Evolutionary conservation across 108 stramenopile genomes (phyloP).

Genomic region (Pelagomonas calceolata): DNA sequence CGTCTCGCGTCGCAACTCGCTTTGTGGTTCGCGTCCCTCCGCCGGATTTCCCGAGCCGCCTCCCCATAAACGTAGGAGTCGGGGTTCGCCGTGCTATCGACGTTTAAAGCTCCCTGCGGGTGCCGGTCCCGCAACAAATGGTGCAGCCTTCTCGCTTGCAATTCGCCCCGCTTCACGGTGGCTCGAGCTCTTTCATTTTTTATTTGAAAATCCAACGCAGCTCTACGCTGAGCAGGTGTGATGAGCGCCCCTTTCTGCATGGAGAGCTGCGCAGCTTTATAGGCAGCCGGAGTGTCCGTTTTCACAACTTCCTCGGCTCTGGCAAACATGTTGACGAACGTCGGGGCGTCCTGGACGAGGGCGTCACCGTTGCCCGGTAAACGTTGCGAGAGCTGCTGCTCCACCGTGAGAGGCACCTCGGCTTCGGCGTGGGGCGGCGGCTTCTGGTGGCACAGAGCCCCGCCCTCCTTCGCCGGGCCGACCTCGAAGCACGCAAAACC

Average conservation of each 20-base stretch:
- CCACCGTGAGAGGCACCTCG: not conserved
- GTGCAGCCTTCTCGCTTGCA: not conserved
- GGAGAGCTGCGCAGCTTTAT: no score
- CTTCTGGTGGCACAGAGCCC: no score
- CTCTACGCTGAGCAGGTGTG: not conserved
- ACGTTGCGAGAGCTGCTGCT: not conserved
- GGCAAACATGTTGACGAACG: not conserved
- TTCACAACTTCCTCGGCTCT: not conserved
- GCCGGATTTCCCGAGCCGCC: not conserved
- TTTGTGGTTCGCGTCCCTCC: not conserved
- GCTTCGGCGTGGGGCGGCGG: no score
- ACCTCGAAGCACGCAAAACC: not conserved
- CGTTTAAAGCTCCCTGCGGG: not conserved
- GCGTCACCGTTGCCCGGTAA: not conserved
- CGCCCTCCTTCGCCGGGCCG: not conserved
- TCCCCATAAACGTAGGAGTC: not conserved
- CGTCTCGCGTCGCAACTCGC: not conserved
- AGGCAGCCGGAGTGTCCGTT: not conserved
- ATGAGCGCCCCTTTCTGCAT: not conserved
- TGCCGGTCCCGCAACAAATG: not conserved
- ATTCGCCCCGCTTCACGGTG: not conserved
- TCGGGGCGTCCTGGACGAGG: no score
- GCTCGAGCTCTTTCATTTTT: not conserved
- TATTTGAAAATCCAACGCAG: not conserved
- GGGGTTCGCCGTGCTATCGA: not conserved